Evolutionary conservation across 2,329 filamentous ascomycete genomes (phyloP).

Genomic region (Phialophora chinensis): DNA sequence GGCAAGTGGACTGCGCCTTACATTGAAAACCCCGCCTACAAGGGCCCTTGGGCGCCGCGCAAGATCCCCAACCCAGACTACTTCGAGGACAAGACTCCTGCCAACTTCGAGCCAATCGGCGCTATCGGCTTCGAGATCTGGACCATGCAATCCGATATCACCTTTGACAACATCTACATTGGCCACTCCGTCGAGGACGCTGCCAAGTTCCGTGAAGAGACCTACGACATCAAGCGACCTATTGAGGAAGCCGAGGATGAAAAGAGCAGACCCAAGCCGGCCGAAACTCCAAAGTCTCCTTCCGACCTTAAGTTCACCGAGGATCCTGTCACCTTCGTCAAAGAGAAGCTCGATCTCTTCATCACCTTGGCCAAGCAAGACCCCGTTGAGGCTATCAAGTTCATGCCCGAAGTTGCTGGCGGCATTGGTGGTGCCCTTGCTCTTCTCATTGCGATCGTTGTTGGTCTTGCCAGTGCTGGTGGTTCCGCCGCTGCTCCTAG

Average conservation of each 20-base stretch:
- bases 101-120: slow-evolving; percentile 98
- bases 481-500: slow-evolving; percentile 68
- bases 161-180: slow-evolving; percentile 99
- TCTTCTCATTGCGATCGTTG: slow-evolving; percentile 72
- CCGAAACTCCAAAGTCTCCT: slow-evolving; percentile 70
- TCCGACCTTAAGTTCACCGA: slow-evolving; percentile 83
- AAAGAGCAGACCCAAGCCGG: slow-evolving; percentile 79
- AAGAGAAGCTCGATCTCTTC: slow-evolving; percentile 94
- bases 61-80: slow-evolving; percentile 97
- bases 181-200: slow-evolving; percentile 95
- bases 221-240: slow-evolving; percentile 85
- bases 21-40: slow-evolving; percentile 98
- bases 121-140: slow-evolving; percentile 99
- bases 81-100: slow-evolving; percentile 95
- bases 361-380: slow-evolving; percentile 80
- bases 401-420: slow-evolving; percentile 88
- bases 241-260: slow-evolving; percentile 78
- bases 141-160: slow-evolving; percentile 99
- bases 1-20: slow-evolving; percentile 94
- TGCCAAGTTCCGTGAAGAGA: slow-evolving; percentile 84
- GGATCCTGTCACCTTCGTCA: slow-evolving; percentile 84
- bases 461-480: slow-evolving; percentile 69
- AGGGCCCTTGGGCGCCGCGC: slow-evolving; percentile 90
- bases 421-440: slow-evolving; percentile 74
- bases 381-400: slow-evolving; percentile 82